Conservation (phyloP, 345 rosid species). For the Aegle marmelos region DNA sequence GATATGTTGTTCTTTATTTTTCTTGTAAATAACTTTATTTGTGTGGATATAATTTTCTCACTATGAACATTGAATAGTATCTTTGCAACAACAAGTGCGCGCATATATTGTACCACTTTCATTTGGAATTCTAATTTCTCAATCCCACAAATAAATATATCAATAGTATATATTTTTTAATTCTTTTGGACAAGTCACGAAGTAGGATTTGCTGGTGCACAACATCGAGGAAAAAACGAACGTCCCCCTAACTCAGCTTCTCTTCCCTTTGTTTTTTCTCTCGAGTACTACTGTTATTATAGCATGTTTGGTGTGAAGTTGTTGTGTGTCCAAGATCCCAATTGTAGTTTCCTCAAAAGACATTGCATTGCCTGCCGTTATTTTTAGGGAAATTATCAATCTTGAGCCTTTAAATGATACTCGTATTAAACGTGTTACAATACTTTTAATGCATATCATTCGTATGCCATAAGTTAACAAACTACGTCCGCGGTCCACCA, state of each 20-base stretch:
- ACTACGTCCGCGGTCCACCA: too few relatives aligned
- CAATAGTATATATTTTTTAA: too few relatives aligned
- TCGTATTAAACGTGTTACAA: too few relatives aligned
- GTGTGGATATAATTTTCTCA: neutral
- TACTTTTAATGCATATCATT: too few relatives aligned
- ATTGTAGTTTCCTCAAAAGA: neutral
- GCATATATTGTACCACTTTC: too few relatives aligned
- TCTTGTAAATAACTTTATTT: neutral
- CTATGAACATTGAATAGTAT: neutral
- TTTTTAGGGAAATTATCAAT: too few relatives aligned
- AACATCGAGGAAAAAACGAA: too few relatives aligned
- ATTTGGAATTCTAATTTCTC: rapidly evolving
- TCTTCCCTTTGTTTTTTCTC: neutral
- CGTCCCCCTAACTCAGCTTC: neutral
- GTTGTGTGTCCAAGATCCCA: neutral
- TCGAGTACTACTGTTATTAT: neutral
- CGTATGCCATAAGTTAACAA: too few relatives aligned
- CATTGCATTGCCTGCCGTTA: neutral
- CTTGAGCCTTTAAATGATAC: too few relatives aligned
- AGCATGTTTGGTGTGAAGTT: neutral
- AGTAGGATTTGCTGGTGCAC: too few relatives aligned
- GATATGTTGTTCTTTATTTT: neutral
- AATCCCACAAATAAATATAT: too few relatives aligned
- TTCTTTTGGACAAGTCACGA: too few relatives aligned
- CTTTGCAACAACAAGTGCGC: neutral